These are phyloP conservation scores for Vitis hybrid DNA, from an alignment of 177 flowering plant genomes.

Conservation along the genomic window DNA sequence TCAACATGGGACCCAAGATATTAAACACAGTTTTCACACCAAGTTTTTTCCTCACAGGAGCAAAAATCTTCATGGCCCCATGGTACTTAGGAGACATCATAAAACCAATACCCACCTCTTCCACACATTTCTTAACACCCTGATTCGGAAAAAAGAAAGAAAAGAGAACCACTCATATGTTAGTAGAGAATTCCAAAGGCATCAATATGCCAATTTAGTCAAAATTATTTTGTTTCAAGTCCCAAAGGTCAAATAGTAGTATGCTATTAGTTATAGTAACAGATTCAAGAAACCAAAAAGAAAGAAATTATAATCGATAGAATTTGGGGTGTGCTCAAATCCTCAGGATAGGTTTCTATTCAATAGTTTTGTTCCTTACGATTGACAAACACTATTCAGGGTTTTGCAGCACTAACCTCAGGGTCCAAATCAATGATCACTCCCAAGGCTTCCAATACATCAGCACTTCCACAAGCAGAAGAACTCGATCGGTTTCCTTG, in stretches of 20 bases:
- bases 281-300: too few species aligned
- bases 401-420: constrained; percentile 50
- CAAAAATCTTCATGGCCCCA: constrained; percentile 90
- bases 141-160: constrained; percentile 25
- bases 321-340: too few species aligned
- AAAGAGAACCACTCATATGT: neutral
- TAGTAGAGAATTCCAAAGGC: too few species aligned
- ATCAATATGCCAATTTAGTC: too few species aligned
- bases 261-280: too few species aligned
- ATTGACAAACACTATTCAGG: too few species aligned
- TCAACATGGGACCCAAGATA: constrained; percentile 88
- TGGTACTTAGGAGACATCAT: constrained; percentile 95
- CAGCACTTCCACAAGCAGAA: constrained; percentile 98
- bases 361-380: too few species aligned
- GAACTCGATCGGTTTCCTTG: constrained; percentile 98
- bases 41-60: constrained; percentile 80
- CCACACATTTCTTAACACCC: constrained; percentile 74
- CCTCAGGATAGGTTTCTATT: too few species aligned
- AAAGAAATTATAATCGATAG: too few species aligned
- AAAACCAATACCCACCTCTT: constrained; percentile 87
- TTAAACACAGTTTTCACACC: constrained; percentile 92
- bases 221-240: too few species aligned
- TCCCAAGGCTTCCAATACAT: constrained; percentile 85
- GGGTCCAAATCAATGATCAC: constrained; percentile 75
- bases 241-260: too few species aligned